Conservation (phyloP, 176 grass and related monocot genomes). For the Hordeum marinum region DNA sequence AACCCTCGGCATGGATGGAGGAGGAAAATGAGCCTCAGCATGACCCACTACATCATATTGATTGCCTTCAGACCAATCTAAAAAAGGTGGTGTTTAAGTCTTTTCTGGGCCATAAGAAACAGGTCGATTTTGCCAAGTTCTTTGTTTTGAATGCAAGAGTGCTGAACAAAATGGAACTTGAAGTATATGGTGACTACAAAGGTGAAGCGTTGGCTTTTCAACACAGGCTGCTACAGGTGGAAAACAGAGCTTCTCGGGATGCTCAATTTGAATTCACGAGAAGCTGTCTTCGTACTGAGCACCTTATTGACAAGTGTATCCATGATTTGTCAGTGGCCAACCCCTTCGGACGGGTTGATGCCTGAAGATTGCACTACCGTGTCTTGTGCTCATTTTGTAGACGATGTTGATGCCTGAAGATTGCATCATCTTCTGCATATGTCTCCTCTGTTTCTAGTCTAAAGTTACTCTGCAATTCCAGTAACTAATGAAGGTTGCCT, state of each 20-base stretch:
- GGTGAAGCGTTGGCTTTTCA: not conserved
- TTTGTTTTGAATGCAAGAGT: not conserved
- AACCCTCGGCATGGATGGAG: not conserved
- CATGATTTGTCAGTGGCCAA: not conserved
- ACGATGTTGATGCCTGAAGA: too few relatives aligned
- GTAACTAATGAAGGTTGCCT: not conserved
- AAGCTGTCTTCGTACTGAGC: not conserved
- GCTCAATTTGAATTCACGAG: not conserved
- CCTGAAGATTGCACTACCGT: not conserved
- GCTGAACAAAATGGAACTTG: not conserved
- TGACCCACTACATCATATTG: not conserved
- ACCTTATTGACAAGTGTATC: not conserved
- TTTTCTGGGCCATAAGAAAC: not conserved
- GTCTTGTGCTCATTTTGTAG: too few relatives aligned
- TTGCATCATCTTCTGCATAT: not conserved
- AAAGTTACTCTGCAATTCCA: not conserved
- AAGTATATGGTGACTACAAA: not conserved
- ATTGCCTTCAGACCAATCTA: not conserved
- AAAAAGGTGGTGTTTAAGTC: not conserved
- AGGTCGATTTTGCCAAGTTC: not conserved
- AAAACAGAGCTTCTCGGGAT: not conserved
- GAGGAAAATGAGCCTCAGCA: not conserved
- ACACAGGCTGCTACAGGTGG: not conserved
- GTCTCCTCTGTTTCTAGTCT: not conserved
- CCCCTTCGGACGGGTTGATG: not conserved